These are phyloP conservation scores for Backusella luteola DNA, from an alignment of 192 early-diverging fungal species.

Conservation along the genomic window DNA sequence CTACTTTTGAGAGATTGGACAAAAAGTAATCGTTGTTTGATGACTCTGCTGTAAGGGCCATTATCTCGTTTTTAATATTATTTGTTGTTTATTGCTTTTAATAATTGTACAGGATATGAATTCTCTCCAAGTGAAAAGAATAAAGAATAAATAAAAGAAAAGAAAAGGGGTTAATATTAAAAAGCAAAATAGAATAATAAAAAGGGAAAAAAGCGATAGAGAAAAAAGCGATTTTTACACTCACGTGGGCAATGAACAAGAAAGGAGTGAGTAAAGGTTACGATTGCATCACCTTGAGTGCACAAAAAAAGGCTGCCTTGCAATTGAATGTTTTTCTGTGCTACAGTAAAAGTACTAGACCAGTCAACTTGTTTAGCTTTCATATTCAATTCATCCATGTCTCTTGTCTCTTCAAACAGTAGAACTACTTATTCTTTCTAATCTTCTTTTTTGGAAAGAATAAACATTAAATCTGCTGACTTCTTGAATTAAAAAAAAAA, in stretches of 20 bases:
- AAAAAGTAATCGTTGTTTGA: neutral
- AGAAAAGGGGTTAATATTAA: neutral
- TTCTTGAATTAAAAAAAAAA: neutral
- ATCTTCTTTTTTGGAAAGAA: neutral
- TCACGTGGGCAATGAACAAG: conserved; percentile 5
- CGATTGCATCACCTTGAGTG: neutral
- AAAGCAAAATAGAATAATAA: neutral
- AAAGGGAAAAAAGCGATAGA: neutral
- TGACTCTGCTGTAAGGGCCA: neutral
- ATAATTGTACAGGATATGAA: neutral
- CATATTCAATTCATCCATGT: no score
- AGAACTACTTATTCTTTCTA: neutral
- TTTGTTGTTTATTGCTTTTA: neutral
- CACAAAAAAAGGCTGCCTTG: neutral
- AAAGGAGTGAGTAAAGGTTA: neutral
- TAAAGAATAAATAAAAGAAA: neutral
- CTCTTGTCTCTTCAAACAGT: no score
- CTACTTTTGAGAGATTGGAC: neutral
- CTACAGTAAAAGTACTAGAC: neutral
- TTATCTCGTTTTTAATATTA: neutral
- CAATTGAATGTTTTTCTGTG: neutral
- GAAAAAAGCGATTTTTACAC: neutral
- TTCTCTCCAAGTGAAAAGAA: neutral
- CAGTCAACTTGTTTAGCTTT: neutral
- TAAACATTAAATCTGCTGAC: neutral